These are phyloP conservation scores for Rhizopogon rudus DNA, from an alignment of 768 basidiomycete genomes.

Conservation along the genomic window DNA sequence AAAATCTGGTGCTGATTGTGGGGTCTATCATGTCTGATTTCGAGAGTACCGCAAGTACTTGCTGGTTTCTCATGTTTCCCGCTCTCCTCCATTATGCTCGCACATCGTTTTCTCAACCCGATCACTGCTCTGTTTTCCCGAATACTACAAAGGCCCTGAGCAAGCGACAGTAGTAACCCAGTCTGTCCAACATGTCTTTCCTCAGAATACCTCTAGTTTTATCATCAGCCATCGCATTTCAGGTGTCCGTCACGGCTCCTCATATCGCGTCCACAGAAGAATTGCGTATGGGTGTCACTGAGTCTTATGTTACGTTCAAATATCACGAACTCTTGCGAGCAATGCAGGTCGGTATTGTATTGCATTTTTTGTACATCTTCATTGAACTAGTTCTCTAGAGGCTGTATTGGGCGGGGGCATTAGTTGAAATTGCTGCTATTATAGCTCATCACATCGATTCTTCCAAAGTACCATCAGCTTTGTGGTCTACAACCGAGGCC, in stretches of 20 bases:
- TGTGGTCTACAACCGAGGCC: background rate
- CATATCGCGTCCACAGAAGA: constrained; percentile 23
- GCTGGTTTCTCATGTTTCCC: no score
- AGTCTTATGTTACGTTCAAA: background rate
- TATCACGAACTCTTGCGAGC: background rate
- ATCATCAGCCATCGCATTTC: constrained; percentile 28
- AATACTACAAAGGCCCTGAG: no score
- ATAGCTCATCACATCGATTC: background rate
- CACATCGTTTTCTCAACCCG: no score
- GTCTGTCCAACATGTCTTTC: constrained; percentile 19
- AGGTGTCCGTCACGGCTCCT: constrained; percentile 32
- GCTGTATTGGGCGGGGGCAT: background rate
- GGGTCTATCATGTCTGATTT: no score
- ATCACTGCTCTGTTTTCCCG: no score
- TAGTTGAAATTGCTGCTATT: background rate
- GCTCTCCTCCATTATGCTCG: no score
- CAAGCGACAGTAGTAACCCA: no score
- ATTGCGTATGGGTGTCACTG: background rate
- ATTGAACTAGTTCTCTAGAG: background rate
- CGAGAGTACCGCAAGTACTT: no score
- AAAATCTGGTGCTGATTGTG: no score
- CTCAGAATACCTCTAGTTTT: constrained; percentile 38
- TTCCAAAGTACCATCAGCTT: background rate
- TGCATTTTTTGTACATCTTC: no score
- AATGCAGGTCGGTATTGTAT: background rate